These are phyloP conservation scores for Hansenula anomala DNA, from an alignment of 1,139 yeast genomes.

Conservation along the genomic window DNA sequence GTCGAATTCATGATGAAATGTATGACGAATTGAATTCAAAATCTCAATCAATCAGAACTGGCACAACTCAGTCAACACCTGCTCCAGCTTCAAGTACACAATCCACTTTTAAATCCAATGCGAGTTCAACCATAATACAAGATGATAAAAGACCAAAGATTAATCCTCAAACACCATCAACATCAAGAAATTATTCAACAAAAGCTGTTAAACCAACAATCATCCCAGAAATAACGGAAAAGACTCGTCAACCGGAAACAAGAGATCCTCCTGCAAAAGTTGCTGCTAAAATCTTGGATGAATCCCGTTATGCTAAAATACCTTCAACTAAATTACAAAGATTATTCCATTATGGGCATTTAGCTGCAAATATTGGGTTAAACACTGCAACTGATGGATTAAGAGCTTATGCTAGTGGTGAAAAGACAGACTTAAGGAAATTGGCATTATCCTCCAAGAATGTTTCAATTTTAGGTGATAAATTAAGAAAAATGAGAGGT, in stretches of 20 bases:
- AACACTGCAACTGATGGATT: conserved; percentile 82
- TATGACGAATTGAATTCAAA: conserved; percentile 14
- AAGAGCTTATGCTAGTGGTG: conserved; percentile 55
- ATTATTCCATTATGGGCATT: conserved; percentile 84
- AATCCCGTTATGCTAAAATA: conserved; percentile 43
- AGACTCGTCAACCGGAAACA: background rate
- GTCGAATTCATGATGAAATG: conserved; percentile 22
- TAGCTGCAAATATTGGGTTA: conserved; percentile 89
- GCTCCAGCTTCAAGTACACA: background rate
- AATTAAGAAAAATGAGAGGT: conserved; percentile 93
- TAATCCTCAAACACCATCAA: background rate
- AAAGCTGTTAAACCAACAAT: conserved; percentile 8
- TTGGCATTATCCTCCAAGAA: conserved; percentile 75
- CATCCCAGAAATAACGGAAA: conserved; percentile 2
- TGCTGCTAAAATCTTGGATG: conserved; percentile 1
- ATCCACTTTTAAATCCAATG: background rate
- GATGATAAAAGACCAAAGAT: conserved; percentile 8
- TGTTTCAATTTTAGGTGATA: conserved; percentile 81
- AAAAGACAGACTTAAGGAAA: conserved; percentile 50
- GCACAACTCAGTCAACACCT: background rate
- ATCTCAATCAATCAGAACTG: conserved; percentile 9
- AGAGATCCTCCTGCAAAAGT: conserved; percentile 1
- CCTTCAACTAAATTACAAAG: conserved; percentile 86
- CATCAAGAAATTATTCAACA: conserved; percentile 15
- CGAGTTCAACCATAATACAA: conserved; percentile 2